These are phyloP conservation scores for Claviceps sp. DNA, from an alignment of 2,329 filamentous ascomycete species.

Conservation along the genomic window DNA sequence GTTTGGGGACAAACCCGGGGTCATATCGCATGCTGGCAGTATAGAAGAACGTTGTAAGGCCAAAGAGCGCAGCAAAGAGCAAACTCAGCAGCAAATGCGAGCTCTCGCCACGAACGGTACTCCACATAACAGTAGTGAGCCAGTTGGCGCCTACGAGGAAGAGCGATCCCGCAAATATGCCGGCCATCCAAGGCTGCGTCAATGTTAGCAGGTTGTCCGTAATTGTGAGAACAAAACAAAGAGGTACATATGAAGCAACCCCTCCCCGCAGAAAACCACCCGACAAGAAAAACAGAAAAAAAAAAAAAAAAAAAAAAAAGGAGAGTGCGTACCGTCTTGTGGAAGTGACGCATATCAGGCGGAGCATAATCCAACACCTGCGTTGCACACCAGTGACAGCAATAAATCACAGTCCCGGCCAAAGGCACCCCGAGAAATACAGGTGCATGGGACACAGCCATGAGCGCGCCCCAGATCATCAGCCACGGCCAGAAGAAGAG, in stretches of 20 bases:
- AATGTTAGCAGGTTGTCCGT: neutral
- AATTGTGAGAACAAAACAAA: too few species aligned
- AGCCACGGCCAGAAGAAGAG: conserved; percentile 82
- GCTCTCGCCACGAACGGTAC: conserved; percentile 15
- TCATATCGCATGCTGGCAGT: conserved; percentile 73
- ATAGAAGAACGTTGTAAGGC: conserved; percentile 74
- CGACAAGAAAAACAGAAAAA: neutral
- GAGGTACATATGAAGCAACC: too few species aligned
- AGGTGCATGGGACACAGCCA: conserved; percentile 58
- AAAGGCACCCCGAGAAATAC: conserved; percentile 66
- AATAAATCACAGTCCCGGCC: conserved; percentile 50
- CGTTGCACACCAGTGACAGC: conserved; percentile 63
- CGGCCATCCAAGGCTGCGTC: conserved; percentile 70
- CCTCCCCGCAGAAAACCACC: neutral
- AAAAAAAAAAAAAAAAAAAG: neutral
- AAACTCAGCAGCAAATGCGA: conserved; percentile 63
- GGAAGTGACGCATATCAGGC: conserved; percentile 75
- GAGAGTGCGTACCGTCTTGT: conserved; percentile 58
- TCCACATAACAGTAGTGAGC: conserved; percentile 55
- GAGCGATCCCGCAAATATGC: conserved; percentile 78
- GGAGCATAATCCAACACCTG: conserved; percentile 73
- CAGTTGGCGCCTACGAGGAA: conserved; percentile 72
- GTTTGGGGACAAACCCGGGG: conserved; percentile 85
- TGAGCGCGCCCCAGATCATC: conserved; percentile 57
- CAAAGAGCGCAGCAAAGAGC: conserved; percentile 51